Conservation (phyloP, 2,329 filamentous ascomycete genomes). For the Bimuria novae-zelandiae region DNA sequence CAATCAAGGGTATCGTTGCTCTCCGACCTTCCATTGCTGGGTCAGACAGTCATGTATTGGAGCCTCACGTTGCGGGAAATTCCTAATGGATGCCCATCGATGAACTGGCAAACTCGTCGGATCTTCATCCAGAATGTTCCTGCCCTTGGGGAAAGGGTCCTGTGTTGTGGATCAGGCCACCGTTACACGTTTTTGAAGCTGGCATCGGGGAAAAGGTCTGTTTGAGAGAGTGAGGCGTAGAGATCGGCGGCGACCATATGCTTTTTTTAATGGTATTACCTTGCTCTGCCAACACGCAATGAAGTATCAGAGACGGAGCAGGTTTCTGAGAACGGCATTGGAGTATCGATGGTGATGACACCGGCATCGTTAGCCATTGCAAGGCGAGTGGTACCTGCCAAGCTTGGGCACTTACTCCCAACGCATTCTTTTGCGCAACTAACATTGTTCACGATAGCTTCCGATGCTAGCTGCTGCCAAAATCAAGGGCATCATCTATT, state of each 20-base stretch:
- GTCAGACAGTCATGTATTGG: neutral
- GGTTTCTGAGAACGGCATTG: neutral
- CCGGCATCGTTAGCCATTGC: neutral
- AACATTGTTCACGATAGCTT: no score
- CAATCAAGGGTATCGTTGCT: conserved; percentile 2
- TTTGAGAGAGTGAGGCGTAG: conserved; percentile 1
- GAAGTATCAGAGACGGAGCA: neutral
- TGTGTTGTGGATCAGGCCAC: neutral
- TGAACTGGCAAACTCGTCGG: neutral
- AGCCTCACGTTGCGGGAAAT: conserved; percentile 1
- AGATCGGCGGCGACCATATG: neutral
- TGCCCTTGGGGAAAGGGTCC: neutral
- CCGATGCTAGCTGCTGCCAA: neutral
- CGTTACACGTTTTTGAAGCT: neutral
- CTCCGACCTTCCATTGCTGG: neutral
- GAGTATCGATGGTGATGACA: neutral
- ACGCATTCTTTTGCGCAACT: no score
- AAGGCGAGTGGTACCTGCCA: neutral
- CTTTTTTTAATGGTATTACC: no score
- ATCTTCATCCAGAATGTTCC: neutral
- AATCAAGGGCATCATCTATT: neutral
- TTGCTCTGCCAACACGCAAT: neutral
- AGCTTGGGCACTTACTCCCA: neutral
- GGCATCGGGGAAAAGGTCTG: neutral
- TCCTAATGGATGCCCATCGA: neutral